Conservation (phyloP, 352 stramenopile genomes). For the Pseudoperonospora humuli region DNA sequence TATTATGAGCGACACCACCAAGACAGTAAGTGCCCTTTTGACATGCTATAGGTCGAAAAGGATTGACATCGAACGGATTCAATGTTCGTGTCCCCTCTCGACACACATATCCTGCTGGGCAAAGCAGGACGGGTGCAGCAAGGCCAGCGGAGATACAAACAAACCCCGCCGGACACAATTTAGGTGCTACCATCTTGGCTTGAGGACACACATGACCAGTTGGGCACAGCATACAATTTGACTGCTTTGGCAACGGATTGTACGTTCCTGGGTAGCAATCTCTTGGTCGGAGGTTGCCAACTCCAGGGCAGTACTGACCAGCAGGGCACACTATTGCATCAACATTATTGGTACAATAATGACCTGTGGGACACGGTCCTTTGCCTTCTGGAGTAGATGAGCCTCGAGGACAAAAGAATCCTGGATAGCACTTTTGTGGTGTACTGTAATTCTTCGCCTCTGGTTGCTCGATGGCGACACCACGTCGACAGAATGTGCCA, state of each 20-base stretch:
- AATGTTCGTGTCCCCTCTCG: constrained; percentile 86
- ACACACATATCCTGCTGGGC: constrained; percentile 93
- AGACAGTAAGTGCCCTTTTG: constrained; percentile 92
- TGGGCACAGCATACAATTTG: constrained; percentile 92
- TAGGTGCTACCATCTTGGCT: constrained; percentile 57
- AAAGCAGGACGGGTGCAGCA: constrained; percentile 86
- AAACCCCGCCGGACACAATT: constrained; percentile 90
- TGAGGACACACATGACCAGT: constrained; percentile 91
- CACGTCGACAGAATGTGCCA: constrained; percentile 88
- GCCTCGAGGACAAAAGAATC: constrained; percentile 94
- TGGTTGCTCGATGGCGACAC: constrained; percentile 58
- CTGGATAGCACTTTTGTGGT: constrained; percentile 92
- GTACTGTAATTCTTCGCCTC: constrained; percentile 87
- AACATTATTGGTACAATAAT: constrained; percentile 90
- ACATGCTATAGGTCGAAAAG: constrained; percentile 83
- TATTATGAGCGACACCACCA: constrained; percentile 89
- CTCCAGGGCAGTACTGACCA: constrained; percentile 92
- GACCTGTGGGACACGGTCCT: constrained; percentile 91
- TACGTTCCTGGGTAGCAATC: constrained; percentile 94
- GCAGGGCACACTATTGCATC: constrained; percentile 87
- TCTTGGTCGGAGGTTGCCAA: constrained; percentile 88
- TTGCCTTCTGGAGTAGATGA: constrained; percentile 88
- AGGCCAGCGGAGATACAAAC: constrained; percentile 92
- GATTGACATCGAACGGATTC: constrained; percentile 75
- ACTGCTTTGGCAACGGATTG: constrained; percentile 72